phyloP scores from a whole-genome alignment of 352 stramenopile species.

The Globisporangium heterothallicum region DNA sequence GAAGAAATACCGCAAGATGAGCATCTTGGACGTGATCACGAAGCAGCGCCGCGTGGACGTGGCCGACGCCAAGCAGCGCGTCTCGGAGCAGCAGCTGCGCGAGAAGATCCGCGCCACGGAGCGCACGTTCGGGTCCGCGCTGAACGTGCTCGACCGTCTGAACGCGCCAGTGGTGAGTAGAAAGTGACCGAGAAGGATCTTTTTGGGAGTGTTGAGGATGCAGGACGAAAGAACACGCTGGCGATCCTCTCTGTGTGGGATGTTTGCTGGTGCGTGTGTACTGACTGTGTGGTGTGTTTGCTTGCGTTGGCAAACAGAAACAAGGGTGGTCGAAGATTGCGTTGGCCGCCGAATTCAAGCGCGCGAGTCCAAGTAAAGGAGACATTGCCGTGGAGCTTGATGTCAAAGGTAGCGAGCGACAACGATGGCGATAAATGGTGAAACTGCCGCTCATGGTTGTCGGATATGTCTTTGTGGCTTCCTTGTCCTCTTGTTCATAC shows the following conservation, averaged over 20 bases:
- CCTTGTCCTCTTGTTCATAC: too few relatives aligned
- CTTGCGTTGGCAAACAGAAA: conserved; percentile 39
- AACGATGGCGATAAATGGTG: conserved; percentile 9
- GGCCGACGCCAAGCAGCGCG: conserved; percentile 39
- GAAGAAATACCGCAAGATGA: conserved; percentile 25
- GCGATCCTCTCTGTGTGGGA: background rate
- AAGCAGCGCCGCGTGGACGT: conserved; percentile 66
- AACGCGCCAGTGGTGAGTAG: conserved; percentile 67
- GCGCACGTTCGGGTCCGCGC: conserved; percentile 60
- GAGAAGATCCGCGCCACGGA: conserved; percentile 81
- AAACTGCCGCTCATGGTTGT: too few relatives aligned
- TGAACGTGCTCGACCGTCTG: conserved; percentile 85
- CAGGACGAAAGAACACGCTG: background rate
- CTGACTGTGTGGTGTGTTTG: background rate
- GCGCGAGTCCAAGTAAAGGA: conserved; percentile 95
- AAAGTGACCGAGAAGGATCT: too few relatives aligned
- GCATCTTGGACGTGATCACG: conserved; percentile 78
- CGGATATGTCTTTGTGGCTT: too few relatives aligned
- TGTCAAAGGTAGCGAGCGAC: conserved; percentile 35
- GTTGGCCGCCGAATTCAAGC: conserved; percentile 98
- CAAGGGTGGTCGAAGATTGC: conserved; percentile 75
- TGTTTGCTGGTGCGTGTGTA: background rate
- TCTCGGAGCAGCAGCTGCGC: conserved; percentile 45
- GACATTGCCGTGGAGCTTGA: conserved; percentile 87
- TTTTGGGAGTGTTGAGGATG: conserved; percentile 1